Evolutionary conservation across 208 protist genomes (phyloP).

Genomic region (Plasmodiophora brassicae): DNA sequence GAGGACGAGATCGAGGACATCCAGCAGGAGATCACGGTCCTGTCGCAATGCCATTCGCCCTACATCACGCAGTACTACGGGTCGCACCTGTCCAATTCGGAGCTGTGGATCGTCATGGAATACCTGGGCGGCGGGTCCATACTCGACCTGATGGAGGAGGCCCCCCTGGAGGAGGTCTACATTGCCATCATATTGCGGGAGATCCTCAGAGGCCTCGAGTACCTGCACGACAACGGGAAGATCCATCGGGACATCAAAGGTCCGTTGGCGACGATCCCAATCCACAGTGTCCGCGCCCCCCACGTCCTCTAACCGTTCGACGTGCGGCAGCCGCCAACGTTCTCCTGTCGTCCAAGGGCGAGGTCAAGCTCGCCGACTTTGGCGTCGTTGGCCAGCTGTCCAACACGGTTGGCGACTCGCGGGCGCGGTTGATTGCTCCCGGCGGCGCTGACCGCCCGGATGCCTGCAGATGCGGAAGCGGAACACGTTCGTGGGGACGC

Average conservation of each 20-base stretch:
- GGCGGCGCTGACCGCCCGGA: neutral
- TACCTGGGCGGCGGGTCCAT: conserved; percentile 70
- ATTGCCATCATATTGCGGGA: conserved; percentile 72
- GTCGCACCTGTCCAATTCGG: conserved; percentile 67
- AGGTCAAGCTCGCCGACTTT: conserved; percentile 57
- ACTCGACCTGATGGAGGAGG: conserved; percentile 53
- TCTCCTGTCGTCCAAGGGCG: conserved; percentile 38
- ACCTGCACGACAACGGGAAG: neutral
- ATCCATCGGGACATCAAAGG: conserved; percentile 74
- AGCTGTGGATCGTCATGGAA: conserved; percentile 89
- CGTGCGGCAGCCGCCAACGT: conserved; percentile 1
- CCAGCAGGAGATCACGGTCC: conserved; percentile 76
- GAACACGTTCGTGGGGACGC: conserved; percentile 56
- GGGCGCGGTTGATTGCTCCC: neutral
- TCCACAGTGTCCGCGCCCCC: too few relatives aligned
- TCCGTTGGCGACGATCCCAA: too few relatives aligned
- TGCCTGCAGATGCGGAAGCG: conserved; percentile 27
- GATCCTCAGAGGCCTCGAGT: conserved; percentile 51
- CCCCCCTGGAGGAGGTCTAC: conserved; percentile 64
- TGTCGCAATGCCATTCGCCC: conserved; percentile 66
- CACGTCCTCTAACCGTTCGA: too few relatives aligned
- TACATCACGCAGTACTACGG: conserved; percentile 74
- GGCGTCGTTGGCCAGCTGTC: conserved; percentile 43
- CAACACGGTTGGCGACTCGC: neutral
- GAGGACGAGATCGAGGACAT: conserved; percentile 87